Evolutionary conservation across 1,284 basidiomycete species (phyloP).

Genomic region (Flammula alnicola): DNA sequence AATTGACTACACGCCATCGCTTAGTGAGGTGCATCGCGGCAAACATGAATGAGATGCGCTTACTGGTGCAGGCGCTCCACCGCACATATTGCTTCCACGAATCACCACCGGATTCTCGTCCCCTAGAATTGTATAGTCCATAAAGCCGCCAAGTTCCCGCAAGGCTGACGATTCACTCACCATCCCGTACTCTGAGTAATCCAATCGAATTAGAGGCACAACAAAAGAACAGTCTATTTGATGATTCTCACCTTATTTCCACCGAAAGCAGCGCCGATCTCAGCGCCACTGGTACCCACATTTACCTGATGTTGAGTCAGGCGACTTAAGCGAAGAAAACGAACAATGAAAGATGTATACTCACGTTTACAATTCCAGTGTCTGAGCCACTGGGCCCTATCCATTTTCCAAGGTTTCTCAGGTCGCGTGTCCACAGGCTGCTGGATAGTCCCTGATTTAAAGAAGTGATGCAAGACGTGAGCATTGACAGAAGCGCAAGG

Average conservation of each 20-base stretch:
- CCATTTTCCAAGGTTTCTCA: slow-evolving; percentile 87
- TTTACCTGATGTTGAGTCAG: slow-evolving; percentile 64
- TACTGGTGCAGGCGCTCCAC: slow-evolving; percentile 85
- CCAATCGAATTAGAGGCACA: slow-evolving; percentile 2
- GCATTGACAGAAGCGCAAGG: slow-evolving; percentile 19
- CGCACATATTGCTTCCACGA: slow-evolving; percentile 95
- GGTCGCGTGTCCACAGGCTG: slow-evolving; percentile 87
- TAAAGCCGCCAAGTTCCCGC: slow-evolving; percentile 6
- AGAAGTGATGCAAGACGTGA: slow-evolving; percentile 20
- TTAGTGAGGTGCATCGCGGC: slow-evolving; percentile 12
- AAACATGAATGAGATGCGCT: slow-evolving; percentile 28
- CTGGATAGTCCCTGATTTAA: slow-evolving; percentile 78
- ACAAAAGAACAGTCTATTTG: slow-evolving; percentile 3
- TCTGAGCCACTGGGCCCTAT: slow-evolving; percentile 89
- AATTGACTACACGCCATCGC: slow-evolving; percentile 67
- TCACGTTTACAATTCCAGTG: slow-evolving; percentile 85
- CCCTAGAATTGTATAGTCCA: slow-evolving; percentile 56
- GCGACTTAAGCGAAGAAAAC: slow-evolving; percentile 16
- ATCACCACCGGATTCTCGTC: slow-evolving; percentile 95
- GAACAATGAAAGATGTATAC: slow-evolving; percentile 16
- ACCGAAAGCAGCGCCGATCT: slow-evolving; percentile 87
- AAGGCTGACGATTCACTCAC: slow-evolving; percentile 43
- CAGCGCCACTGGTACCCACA: slow-evolving; percentile 92
- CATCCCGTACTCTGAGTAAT: slow-evolving; percentile 75
- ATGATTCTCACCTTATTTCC: slow-evolving; percentile 78